These are phyloP conservation scores for Sarocladium kiliense DNA, from an alignment of 2,329 filamentous ascomycete species.

Conservation along the genomic window DNA sequence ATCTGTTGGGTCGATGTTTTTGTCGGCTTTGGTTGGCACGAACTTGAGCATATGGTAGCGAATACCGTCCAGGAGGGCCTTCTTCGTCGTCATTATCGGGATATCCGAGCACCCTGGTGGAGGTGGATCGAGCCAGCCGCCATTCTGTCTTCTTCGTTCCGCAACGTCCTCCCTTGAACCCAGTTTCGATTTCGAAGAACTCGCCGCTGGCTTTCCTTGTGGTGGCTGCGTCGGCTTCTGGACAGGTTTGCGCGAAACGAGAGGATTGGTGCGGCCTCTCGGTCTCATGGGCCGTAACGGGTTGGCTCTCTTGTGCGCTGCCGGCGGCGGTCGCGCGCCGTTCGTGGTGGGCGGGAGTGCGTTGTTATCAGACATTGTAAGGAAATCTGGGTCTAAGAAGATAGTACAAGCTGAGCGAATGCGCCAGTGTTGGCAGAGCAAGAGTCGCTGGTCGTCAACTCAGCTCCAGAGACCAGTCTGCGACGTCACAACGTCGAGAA, in stretches of 20 bases:
- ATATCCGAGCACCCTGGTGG: slow-evolving; percentile 46
- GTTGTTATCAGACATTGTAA: background rate
- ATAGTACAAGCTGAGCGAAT: background rate
- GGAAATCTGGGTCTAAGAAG: background rate
- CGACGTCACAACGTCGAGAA: slow-evolving; percentile 3
- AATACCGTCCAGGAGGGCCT: slow-evolving; percentile 69
- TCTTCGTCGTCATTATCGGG: slow-evolving; percentile 79
- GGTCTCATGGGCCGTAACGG: slow-evolving; percentile 35
- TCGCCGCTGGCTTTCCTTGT: slow-evolving; percentile 16
- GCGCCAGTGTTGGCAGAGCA: background rate
- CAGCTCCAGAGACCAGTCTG: background rate
- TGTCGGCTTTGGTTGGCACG: slow-evolving; percentile 49
- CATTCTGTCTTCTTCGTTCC: slow-evolving; percentile 39
- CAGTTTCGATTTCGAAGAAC: slow-evolving; percentile 15
- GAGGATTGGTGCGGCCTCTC: slow-evolving; percentile 50
- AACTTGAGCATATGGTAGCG: slow-evolving; percentile 88
- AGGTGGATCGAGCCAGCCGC: slow-evolving; percentile 53
- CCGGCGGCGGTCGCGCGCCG: slow-evolving; percentile 1
- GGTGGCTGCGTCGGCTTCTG: slow-evolving; percentile 18
- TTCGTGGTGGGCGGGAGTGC: background rate
- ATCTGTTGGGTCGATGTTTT: slow-evolving; percentile 62
- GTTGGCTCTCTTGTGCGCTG: slow-evolving; percentile 22
- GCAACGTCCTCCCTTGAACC: slow-evolving; percentile 30
- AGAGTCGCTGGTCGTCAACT: background rate
- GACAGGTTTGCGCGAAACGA: slow-evolving; percentile 43